These are phyloP conservation scores for Trifolium dubium DNA, from an alignment of 306 rosid species.

Conservation along the genomic window DNA sequence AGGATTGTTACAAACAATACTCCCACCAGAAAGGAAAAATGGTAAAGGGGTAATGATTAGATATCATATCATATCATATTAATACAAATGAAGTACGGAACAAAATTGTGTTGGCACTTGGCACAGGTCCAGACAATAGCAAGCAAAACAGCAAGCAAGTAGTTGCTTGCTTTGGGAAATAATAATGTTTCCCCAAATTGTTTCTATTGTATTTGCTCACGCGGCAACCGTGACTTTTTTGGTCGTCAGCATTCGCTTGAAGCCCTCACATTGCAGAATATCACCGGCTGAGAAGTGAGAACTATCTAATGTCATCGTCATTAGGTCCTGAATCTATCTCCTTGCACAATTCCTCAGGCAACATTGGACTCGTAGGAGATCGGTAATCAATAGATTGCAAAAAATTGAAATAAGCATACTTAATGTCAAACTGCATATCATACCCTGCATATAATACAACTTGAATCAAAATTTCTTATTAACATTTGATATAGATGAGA, in stretches of 20 bases:
- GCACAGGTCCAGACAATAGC: constrained; percentile 9
- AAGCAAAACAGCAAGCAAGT: constrained; percentile 5
- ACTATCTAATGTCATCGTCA: constrained; percentile 27
- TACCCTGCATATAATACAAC: constrained; percentile 69
- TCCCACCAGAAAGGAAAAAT: not conserved
- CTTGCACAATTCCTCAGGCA: constrained; percentile 27
- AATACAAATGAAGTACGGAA: constrained; percentile 14
- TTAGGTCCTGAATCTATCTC: constrained; percentile 46
- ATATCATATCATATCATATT: constrained; percentile 5
- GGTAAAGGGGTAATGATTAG: not conserved
- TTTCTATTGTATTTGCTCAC: constrained; percentile 22
- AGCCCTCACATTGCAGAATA: constrained; percentile 14
- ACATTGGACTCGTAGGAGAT: constrained; percentile 4
- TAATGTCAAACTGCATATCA: constrained; percentile 85
- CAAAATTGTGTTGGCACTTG: constrained; percentile 28
- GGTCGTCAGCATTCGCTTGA: constrained; percentile 13
- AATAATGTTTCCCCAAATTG: constrained; percentile 10
- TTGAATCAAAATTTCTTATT: constrained; percentile 32
- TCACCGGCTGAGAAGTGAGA: constrained; percentile 19
- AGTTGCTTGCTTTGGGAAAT: constrained; percentile 20
- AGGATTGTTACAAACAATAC: constrained; percentile 14
- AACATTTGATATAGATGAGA: constrained; percentile 2
- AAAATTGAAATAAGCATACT: constrained; percentile 83
- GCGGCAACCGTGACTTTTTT: not conserved
- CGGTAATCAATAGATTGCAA: constrained; percentile 62